Evolutionary conservation across 179 eudicot species (phyloP).

Genomic region (Carnegiea gigantea): DNA sequence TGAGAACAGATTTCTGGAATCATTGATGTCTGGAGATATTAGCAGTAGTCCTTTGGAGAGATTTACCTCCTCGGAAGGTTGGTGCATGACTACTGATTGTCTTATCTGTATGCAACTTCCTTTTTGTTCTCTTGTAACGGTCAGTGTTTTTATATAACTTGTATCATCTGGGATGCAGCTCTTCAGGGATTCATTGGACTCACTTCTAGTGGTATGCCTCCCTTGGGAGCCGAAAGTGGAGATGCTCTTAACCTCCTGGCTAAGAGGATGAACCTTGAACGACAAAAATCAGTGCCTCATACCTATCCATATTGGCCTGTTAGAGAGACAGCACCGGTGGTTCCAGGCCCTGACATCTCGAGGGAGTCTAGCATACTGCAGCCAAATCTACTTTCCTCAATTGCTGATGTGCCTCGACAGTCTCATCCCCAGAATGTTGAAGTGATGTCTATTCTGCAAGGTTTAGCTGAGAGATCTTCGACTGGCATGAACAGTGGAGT

Average conservation of each 20-base stretch:
- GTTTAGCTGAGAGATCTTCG: conserved; percentile 58
- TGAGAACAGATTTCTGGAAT: conserved; percentile 85
- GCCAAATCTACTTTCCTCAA: conserved; percentile 42
- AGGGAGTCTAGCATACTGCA: conserved; percentile 47
- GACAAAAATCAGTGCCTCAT: conserved; percentile 59
- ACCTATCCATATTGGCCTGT: conserved; percentile 64
- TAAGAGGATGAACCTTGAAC: conserved; percentile 61
- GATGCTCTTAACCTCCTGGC: conserved; percentile 66
- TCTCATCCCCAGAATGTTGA: conserved; percentile 60
- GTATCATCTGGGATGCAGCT: conserved; percentile 44
- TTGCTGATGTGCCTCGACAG: conserved; percentile 49
- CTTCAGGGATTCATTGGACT: conserved; percentile 61
- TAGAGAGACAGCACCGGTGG: conserved; percentile 46
- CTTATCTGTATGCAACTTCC: background rate
- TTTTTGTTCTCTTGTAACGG: background rate
- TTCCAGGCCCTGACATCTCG: conserved; percentile 45
- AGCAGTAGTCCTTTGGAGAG: conserved; percentile 52
- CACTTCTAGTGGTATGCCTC: conserved; percentile 41
- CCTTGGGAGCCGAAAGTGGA: conserved; percentile 54
- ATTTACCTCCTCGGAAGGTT: conserved; percentile 77
- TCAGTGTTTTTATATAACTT: conserved; percentile 6
- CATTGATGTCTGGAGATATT: conserved; percentile 70
- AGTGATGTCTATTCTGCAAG: conserved; percentile 64
- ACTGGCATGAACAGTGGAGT: conserved; percentile 44
- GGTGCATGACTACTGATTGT: background rate